Percentiles rank a stretch among this genome's conserved stretches.
Conservation (phyloP, 768 basidiomycete species). For the Sporobolomyces roseus region DNA sequence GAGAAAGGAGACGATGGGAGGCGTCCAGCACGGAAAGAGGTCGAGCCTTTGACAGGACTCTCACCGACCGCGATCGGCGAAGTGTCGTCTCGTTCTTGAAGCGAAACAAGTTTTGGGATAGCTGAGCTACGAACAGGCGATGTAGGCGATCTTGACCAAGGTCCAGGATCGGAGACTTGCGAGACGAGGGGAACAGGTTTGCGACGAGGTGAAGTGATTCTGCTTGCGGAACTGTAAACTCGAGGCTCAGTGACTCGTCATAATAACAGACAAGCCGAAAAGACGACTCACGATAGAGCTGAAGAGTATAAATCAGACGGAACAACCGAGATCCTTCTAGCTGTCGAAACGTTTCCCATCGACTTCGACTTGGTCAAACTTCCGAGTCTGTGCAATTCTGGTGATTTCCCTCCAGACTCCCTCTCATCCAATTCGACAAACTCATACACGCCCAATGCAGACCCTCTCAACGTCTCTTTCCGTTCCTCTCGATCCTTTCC, state of each 20-base stretch:
- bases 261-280: not conserved
- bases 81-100: slow-evolving; percentile 1
- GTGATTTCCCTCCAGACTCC: slow-evolving; percentile 2
- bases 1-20: slow-evolving; percentile 7
- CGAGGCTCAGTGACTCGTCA: not conserved
- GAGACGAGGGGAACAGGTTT: slow-evolving; percentile 20
- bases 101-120: not conserved
- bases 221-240: not conserved
- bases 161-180: not conserved
- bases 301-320: not conserved
- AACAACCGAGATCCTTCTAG: not conserved
- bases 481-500: not conserved
- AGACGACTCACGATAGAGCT: not conserved
- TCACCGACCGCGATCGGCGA: not conserved
- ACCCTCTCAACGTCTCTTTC: not conserved
- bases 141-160: too few relatives aligned
- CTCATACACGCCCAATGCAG: slow-evolving; percentile 7
- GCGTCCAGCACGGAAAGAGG: not conserved
- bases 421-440: slow-evolving; percentile 21
- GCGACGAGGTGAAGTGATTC: not conserved
- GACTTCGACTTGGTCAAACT: slow-evolving; percentile 1
- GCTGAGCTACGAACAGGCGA: too few relatives aligned
- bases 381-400: not conserved
- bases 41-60: not conserved
- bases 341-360: slow-evolving; percentile 1